Evolutionary conservation across 768 basidiomycete genomes (phyloP).

Genomic region (Macrolepiota albuminosa): DNA sequence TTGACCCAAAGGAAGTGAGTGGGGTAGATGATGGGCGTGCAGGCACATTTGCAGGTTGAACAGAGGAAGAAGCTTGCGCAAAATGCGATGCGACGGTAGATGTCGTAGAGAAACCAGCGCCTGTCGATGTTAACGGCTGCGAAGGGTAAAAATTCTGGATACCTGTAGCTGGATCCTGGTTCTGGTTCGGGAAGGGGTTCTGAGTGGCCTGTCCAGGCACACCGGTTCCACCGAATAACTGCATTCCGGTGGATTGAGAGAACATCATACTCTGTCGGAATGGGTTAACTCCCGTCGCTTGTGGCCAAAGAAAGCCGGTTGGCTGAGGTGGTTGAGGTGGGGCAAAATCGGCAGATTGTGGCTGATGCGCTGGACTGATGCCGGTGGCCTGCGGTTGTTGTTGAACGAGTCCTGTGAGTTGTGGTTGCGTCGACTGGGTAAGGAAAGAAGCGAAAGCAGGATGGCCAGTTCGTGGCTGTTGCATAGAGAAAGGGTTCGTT

Average conservation of each 20-base stretch:
- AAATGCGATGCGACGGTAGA: constrained; percentile 21
- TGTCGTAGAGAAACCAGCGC: constrained; percentile 15
- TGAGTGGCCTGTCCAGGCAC: constrained; percentile 11
- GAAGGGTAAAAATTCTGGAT: not conserved
- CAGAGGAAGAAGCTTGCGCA: constrained; percentile 16
- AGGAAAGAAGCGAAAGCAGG: constrained; percentile 52
- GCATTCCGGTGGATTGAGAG: constrained; percentile 58
- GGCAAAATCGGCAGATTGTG: constrained; percentile 27
- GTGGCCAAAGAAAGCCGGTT: constrained; percentile 44
- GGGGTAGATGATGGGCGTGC: constrained; percentile 73
- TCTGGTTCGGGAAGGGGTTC: constrained; percentile 14
- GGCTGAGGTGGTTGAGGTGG: constrained; percentile 21
- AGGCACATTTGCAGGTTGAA: constrained; percentile 30
- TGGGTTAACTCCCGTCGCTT: constrained; percentile 69
- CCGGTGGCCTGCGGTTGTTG: constrained; percentile 27
- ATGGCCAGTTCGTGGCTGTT: constrained; percentile 38
- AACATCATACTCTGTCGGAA: constrained; percentile 78
- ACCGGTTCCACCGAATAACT: constrained; percentile 33
- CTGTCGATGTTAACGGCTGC: constrained; percentile 16
- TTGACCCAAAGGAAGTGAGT: constrained; percentile 35
- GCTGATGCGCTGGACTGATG: constrained; percentile 25
- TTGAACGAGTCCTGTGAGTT: constrained; percentile 33
- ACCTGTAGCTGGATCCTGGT: constrained; percentile 15
- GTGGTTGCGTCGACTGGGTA: constrained; percentile 32
- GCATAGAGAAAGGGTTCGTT: constrained; percentile 43